Evolutionary conservation across 306 rosid genomes (phyloP).

Genomic region (Sesbania bispinosa): DNA sequence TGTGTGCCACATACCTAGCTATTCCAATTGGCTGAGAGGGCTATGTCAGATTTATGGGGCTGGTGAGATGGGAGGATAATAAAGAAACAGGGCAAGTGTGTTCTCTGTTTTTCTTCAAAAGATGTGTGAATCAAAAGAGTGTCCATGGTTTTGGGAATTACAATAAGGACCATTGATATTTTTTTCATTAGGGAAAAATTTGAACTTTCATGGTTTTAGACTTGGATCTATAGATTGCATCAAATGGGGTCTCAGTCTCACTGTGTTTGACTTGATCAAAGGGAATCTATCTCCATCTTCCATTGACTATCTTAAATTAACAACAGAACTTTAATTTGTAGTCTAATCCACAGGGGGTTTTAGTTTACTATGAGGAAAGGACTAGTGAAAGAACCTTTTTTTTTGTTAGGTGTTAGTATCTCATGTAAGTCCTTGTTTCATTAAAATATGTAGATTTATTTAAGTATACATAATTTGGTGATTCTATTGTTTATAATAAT

Average conservation of each 20-base stretch:
- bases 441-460: background rate
- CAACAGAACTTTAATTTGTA: background rate
- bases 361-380: background rate
- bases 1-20: slow-evolving; percentile 58
- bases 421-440: background rate
- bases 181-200: no score
- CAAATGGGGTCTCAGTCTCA: slow-evolving; percentile 30
- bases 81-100: background rate
- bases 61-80: slow-evolving; percentile 3
- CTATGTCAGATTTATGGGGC: slow-evolving; percentile 3
- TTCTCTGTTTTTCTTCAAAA: background rate
- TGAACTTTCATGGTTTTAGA: background rate
- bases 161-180: background rate
- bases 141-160: background rate
- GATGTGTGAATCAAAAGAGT: background rate
- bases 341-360: background rate
- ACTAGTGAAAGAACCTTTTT: background rate
- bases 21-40: slow-evolving; percentile 37
- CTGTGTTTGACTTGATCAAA: no score
- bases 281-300: background rate
- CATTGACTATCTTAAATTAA: no score
- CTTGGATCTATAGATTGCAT: no score
- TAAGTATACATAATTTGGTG: background rate
- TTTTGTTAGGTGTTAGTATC: background rate
- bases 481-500: background rate